phyloP scores from a whole-genome alignment of 1,139 yeast genomes.

The Candida pseudocylindracea region DNA sequence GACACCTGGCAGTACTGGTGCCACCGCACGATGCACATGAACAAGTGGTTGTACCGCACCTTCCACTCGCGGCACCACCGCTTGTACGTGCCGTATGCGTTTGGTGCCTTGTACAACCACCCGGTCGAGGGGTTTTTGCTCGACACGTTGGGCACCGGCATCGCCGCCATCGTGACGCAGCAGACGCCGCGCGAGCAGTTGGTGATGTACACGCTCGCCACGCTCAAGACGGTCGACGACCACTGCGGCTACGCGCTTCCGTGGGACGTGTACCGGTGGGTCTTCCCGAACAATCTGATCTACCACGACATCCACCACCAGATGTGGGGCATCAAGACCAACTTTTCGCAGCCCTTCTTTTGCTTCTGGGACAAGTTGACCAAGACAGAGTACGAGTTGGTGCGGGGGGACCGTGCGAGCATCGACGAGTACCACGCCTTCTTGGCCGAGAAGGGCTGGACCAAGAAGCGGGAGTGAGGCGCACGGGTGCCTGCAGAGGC shows the following conservation, averaged over 20 bases:
- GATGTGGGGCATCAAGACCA: constrained; percentile 81
- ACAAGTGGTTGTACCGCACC: constrained; percentile 48
- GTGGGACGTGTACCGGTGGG: constrained; percentile 64
- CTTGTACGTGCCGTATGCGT: constrained; percentile 88
- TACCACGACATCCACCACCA: constrained; percentile 97
- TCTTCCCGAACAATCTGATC: constrained; percentile 88
- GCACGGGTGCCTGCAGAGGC: no score
- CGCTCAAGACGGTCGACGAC: constrained; percentile 92
- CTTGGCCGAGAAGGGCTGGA: constrained; percentile 17
- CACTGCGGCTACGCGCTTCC: constrained; percentile 94
- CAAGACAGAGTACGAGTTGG: constrained; percentile 51
- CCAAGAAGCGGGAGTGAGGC: constrained; percentile 1
- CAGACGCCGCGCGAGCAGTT: constrained; percentile 61
- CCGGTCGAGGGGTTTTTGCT: constrained; percentile 83
- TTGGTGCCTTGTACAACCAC: constrained; percentile 86
- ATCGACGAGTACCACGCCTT: constrained; percentile 40
- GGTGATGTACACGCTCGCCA: constrained; percentile 61
- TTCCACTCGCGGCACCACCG: constrained; percentile 92
- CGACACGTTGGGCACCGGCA: constrained; percentile 83
- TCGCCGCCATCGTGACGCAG: constrained; percentile 41
- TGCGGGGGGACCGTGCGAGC: constrained; percentile 37
- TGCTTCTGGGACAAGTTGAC: constrained; percentile 71
- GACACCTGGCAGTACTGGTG: constrained; percentile 92
- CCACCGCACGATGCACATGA: constrained; percentile 75
- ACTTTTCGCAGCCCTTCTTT: constrained; percentile 94